Evolutionary conservation across 129 eudicot species (phyloP).

Genomic region (Deinandra increscens): DNA sequence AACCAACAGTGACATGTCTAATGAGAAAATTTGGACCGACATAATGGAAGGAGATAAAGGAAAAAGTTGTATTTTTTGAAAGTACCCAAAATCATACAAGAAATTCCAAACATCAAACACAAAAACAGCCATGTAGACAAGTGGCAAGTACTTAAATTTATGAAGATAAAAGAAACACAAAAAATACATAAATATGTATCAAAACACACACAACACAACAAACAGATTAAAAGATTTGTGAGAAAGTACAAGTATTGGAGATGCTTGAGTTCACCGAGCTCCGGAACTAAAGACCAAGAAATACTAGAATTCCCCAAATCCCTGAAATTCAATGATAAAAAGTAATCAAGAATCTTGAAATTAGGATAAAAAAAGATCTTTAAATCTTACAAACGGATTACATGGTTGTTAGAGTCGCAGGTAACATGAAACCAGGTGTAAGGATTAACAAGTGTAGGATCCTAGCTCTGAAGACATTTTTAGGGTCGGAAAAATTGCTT

Average conservation of each 20-base stretch:
- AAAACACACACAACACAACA: neutral
- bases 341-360: constrained; percentile 7
- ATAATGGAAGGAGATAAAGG: too few species aligned
- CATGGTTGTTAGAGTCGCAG: constrained; percentile 62
- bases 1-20: neutral
- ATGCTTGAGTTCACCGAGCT: constrained; percentile 80
- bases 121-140: too few species aligned
- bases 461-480: constrained; percentile 83
- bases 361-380: neutral
- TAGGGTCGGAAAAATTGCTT: constrained; percentile 66
- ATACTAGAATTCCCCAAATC: constrained; percentile 88
- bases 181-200: constrained; percentile 10
- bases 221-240: constrained; percentile 21
- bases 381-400: constrained; percentile 67
- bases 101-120: too few species aligned
- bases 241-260: constrained; percentile 64
- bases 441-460: constrained; percentile 88
- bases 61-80: too few species aligned
- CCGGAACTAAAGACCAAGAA: constrained; percentile 73
- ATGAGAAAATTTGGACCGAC: too few species aligned
- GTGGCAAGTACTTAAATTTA: too few species aligned
- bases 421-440: constrained; percentile 96
- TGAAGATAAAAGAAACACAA: neutral
- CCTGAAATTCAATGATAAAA: constrained; percentile 43
- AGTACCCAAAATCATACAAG: too few species aligned